phyloP scores from a whole-genome alignment of 1,139 yeast genomes.

The Pichia sp. region DNA sequence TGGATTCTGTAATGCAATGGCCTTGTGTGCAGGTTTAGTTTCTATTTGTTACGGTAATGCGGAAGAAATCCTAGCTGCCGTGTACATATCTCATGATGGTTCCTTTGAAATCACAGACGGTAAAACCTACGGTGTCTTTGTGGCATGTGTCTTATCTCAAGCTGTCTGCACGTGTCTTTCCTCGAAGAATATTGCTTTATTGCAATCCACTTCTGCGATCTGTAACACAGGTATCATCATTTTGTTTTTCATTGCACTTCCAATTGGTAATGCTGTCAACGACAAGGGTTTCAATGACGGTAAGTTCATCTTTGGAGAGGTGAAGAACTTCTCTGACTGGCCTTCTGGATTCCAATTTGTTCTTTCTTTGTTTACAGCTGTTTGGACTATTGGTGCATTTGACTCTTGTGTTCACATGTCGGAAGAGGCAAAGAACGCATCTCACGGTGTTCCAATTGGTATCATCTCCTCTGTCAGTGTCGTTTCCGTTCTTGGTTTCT shows the following conservation, averaged over 20 bases:
- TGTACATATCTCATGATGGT: constrained; percentile 41
- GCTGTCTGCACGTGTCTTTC: constrained; percentile 42
- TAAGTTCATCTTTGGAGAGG: constrained; percentile 48
- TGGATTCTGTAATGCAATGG: constrained; percentile 53
- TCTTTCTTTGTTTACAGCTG: constrained; percentile 52
- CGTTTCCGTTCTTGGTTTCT: constrained; percentile 57
- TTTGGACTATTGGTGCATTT: constrained; percentile 63
- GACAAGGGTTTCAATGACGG: constrained; percentile 33
- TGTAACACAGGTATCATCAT: constrained; percentile 49
- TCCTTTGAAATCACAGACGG: constrained; percentile 39
- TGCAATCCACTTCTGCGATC: constrained; percentile 55
- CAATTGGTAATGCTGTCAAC: constrained; percentile 38
- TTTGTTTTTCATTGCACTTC: constrained; percentile 61
- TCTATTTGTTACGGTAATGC: constrained; percentile 57
- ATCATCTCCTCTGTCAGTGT: constrained; percentile 50
- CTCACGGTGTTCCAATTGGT: constrained; percentile 65
- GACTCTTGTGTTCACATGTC: constrained; percentile 70
- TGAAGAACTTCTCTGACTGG: constrained; percentile 52
- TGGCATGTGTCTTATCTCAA: constrained; percentile 42
- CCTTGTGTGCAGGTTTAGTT: constrained; percentile 49
- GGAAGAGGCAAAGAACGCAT: constrained; percentile 64
- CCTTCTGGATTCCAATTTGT: constrained; percentile 60
- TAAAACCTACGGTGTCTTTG: constrained; percentile 49
- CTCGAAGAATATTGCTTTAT: constrained; percentile 44
- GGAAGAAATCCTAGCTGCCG: constrained; percentile 44